Base-by-base conservation (phyloP, 2,329 filamentous ascomycete species). In the Ophiostoma piceae region DNA sequence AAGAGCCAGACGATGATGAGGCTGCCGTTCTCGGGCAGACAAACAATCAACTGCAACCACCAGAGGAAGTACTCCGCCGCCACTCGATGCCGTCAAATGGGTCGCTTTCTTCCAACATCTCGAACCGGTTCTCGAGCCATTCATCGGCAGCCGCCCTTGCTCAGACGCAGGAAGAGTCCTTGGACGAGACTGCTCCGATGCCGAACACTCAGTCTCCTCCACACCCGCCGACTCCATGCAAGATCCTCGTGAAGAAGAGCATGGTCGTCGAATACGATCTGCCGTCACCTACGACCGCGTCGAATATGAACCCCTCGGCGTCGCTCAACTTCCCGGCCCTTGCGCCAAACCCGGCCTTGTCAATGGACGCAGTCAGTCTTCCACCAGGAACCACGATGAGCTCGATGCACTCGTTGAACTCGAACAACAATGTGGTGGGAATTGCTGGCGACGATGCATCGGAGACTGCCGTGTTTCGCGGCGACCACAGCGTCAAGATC, bases 221-320 rank as follows among this genome's bases (percentile, higher is more conserved):
- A 14, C 6, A 29, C 26, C 14, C 57, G 26, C 67, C 67, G 2
- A 43, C 65, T 9, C 64, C 51, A 6, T 67, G 67, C 8, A 67
- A 67, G 4, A 73, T 73, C 5, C 22, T 72, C 19, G 72, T 73
- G 19, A 57, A 71, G 68, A 70, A 71, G 29, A 68, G 64, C 16
- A 73, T 68, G 1, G 37, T 43, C 3, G 51, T 73, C 1, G 71
- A 73, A 32, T 65, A 65, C 32, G 12, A 65, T 2, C 0, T 12
- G 12, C 19, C 35, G 32, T 14, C 60, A 16, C 16, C 14, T 4
- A 26, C 14, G 26, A 26, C 22, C 26, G 26, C 57, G 3, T 62
- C 26, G 2, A 32, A 32, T 3, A 62, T 26, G 3, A 35, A 5
- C 57, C 57, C 14, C 4, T 14, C 26, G 26, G 26, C 26, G 26